A percentile compares a stretch with the other conserved stretches of the same genome.
Evolutionary conservation across 192 early-diverging fungal genomes (phyloP).

Genomic region (Blastocladiella britannica): DNA sequence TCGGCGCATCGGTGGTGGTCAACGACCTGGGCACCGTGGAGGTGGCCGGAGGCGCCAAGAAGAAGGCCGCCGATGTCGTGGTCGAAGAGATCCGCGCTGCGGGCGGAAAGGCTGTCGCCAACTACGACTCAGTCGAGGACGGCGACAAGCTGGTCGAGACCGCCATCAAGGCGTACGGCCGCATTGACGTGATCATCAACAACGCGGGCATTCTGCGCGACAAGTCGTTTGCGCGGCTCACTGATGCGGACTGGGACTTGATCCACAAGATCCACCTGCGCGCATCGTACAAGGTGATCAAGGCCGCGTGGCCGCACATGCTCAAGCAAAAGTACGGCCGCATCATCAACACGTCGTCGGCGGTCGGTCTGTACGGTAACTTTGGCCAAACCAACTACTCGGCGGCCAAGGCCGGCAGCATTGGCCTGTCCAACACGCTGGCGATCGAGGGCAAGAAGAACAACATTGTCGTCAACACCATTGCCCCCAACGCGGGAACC

Average conservation of each 20-base stretch:
- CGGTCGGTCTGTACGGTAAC: constrained; percentile 84
- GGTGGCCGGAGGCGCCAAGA: constrained; percentile 51
- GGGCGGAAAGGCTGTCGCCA: constrained; percentile 79
- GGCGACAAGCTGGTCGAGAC: constrained; percentile 85
- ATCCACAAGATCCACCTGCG: constrained; percentile 75
- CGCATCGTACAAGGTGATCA: constrained; percentile 81
- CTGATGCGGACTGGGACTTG: constrained; percentile 85
- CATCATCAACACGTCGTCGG: constrained; percentile 85
- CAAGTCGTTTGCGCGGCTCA: constrained; percentile 76
- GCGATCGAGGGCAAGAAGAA: constrained; percentile 74
- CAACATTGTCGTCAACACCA: constrained; percentile 83
- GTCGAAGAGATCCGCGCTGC: constrained; percentile 56
- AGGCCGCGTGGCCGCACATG: constrained; percentile 92
- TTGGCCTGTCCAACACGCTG: constrained; percentile 76
- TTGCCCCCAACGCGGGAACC: constrained; percentile 93
- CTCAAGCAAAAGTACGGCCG: constrained; percentile 83
- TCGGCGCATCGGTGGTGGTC: constrained; percentile 77
- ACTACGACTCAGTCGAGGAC: constrained; percentile 83
- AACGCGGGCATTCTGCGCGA: constrained; percentile 96
- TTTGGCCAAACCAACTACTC: constrained; percentile 86
- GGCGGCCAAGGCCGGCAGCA: constrained; percentile 76
- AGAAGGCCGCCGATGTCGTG: constrained; percentile 56
- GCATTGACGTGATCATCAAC: constrained; percentile 64
- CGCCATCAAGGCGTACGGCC: constrained; percentile 58
- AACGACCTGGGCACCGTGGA: constrained; percentile 69